Base-by-base conservation (phyloP, 192 early-diverging fungal genomes). In the Coemansia sp. region DNA sequence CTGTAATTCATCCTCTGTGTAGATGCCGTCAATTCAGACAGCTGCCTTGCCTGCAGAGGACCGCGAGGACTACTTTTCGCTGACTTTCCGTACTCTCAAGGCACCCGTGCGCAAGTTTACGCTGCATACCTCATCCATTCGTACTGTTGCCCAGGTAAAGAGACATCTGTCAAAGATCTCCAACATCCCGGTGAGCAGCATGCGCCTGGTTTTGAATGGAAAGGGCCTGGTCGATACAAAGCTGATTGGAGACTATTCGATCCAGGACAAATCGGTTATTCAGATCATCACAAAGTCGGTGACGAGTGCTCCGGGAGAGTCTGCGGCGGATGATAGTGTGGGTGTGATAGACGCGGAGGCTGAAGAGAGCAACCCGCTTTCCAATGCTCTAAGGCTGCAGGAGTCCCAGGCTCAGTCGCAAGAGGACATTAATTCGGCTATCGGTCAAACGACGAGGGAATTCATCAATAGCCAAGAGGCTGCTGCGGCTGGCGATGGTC, bases 71-170 rank as follows among this genome's bases (percentile, higher is more conserved):
- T 57, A 57, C 43, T 72, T 56, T 8, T 49, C 69, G 50, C 62
- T 72, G 3, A 65, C 50, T 18, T 72, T 72, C 39, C 65, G 47
- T 38, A 72, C 69, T 24, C 54, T 72, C 7, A 65, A 60, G 40
- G 53, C 69, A 11, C 69, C 69, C 4, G 62, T 72, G 35, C 51
- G 62, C 48, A 72, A 65, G 51, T 72, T 59, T 27, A 72, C 69
- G 15, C 49, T 72, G 52, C 62, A 65, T 26, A 60, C 58, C 19
- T 65, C 69, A 13, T 64, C 61, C 0, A 52, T 72, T 2, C 61
- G 61, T 15, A 72, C 61, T 3, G 69, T 72, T 25, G 53, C 61
- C 1, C 69, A 72, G 42, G 69, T 65, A 5, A 72, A 72, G 43
- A 41, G 56, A 9, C 69, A 72, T 35, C 28, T 72, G 35, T 55